A percentile compares a stretch with the other conserved stretches of the same genome.
phyloP scores from a whole-genome alignment of 2,329 filamentous ascomycete species.

The Ilyonectria destructans region DNA sequence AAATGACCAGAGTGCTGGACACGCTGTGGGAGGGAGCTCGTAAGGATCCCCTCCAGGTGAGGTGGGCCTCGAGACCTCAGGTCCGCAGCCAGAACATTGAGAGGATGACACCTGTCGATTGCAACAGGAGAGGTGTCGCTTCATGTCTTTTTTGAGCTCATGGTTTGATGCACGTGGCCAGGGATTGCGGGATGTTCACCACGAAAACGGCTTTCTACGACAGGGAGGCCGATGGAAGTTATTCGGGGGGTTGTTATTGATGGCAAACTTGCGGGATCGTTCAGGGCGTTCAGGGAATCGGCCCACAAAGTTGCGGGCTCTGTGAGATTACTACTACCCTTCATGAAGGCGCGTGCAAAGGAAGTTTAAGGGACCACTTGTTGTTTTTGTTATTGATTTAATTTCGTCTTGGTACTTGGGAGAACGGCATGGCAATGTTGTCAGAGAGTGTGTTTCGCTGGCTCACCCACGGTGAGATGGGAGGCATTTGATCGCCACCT shows the following conservation, averaged over 20 bases:
- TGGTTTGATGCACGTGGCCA: conserved; percentile 27
- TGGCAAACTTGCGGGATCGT: conserved; percentile 48
- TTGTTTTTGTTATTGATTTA: conserved; percentile 26
- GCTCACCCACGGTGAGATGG: conserved; percentile 11
- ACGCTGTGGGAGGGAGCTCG: conserved; percentile 13
- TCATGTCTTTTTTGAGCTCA: conserved; percentile 33
- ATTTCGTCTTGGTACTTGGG: conserved; percentile 32
- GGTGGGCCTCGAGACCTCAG: conserved; percentile 7
- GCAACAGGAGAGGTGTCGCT: conserved; percentile 21
- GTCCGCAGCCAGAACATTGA: conserved; percentile 27
- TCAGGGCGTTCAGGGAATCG: conserved; percentile 50
- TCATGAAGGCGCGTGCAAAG: conserved; percentile 49
- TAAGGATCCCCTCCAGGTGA: conserved; percentile 29
- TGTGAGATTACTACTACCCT: conserved; percentile 44
- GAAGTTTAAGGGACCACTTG: conserved; percentile 26
- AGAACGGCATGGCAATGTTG: conserved; percentile 34
- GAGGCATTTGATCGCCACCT: neutral
- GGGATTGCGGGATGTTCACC: conserved; percentile 34
- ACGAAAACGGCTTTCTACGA: conserved; percentile 39
- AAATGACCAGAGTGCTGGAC: conserved; percentile 36
- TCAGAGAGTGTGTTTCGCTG: conserved; percentile 23
- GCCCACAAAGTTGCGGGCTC: conserved; percentile 48
- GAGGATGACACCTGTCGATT: conserved; percentile 22
- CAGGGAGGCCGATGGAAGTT: conserved; percentile 35
- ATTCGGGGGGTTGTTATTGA: conserved; percentile 45